Percentiles rank a stretch among this genome's conserved stretches.
These are phyloP conservation scores for Albugo laibachii DNA, from an alignment of 352 stramenopile genomes.

Conservation along the genomic window DNA sequence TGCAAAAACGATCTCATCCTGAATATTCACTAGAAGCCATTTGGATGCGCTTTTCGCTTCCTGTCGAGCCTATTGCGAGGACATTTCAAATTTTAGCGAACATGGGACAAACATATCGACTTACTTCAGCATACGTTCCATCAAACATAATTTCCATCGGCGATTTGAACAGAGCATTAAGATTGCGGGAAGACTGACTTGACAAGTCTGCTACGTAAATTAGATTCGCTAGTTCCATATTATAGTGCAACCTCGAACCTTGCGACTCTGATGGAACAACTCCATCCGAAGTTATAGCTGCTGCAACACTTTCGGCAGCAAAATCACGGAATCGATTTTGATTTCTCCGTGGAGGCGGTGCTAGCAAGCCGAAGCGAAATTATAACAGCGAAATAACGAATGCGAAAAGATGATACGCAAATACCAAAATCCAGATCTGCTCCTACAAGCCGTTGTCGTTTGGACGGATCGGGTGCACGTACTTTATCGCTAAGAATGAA, in stretches of 20 bases:
- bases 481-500: slow-evolving; percentile 18
- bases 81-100: no score
- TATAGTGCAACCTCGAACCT: neutral
- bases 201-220: neutral
- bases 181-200: slow-evolving; percentile 14
- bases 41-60: slow-evolving; percentile 73
- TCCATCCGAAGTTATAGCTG: slow-evolving; percentile 22
- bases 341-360: slow-evolving; percentile 22
- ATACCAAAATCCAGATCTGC: slow-evolving; percentile 22
- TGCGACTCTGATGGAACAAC: slow-evolving; percentile 15
- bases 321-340: slow-evolving; percentile 64
- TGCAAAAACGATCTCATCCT: slow-evolving; percentile 86
- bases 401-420: slow-evolving; percentile 2
- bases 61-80: slow-evolving; percentile 5
- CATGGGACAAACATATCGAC: neutral
- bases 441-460: slow-evolving; percentile 59
- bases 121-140: slow-evolving; percentile 49
- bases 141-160: slow-evolving; percentile 59
- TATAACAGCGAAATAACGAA: slow-evolving; percentile 3
- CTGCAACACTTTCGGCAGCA: slow-evolving; percentile 56
- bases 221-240: neutral
- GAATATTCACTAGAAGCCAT: slow-evolving; percentile 90
- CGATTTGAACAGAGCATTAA: slow-evolving; percentile 53
- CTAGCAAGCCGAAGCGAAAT: neutral
- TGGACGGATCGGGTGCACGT: slow-evolving; percentile 57